Evolutionary conservation across 208 protist genomes (phyloP).

Genomic region (Acanthamoeba sp.): DNA sequence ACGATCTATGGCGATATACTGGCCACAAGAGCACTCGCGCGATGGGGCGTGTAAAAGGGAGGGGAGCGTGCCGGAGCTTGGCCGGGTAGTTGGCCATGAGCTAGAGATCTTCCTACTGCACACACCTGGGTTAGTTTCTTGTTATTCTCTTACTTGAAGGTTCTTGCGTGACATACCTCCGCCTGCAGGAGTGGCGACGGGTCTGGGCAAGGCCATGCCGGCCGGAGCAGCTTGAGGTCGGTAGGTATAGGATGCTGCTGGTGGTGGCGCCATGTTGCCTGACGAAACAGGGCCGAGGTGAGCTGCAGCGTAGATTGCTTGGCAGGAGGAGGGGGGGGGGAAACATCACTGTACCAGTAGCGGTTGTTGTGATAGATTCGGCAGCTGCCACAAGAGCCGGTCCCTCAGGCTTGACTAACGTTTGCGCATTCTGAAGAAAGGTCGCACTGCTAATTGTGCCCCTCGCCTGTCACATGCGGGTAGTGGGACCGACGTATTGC

Average conservation of each 20-base stretch:
- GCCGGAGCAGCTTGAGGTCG: background rate
- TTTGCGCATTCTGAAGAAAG: background rate
- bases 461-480: background rate
- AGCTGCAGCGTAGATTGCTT: too few relatives aligned
- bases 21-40: too few relatives aligned
- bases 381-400: background rate
- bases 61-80: background rate
- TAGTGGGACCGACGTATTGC: background rate
- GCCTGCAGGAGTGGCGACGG: background rate
- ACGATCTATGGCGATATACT: too few relatives aligned
- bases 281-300: too few relatives aligned
- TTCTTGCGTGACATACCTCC: background rate
- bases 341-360: background rate
- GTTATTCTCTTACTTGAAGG: too few relatives aligned
- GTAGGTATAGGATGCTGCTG: background rate
- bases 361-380: background rate
- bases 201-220: background rate
- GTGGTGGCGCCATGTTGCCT: background rate
- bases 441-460: slow-evolving; percentile 8
- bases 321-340: background rate
- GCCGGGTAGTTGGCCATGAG: background rate
- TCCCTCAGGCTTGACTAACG: background rate
- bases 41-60: too few relatives aligned
- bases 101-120: too few relatives aligned
- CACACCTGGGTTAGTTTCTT: too few relatives aligned